Percentiles rank a stretch among this genome's conserved stretches.
These are phyloP conservation scores for Aspergillus pseudoviridinutans DNA, from an alignment of 2,329 filamentous ascomycete species.

Conservation along the genomic window DNA sequence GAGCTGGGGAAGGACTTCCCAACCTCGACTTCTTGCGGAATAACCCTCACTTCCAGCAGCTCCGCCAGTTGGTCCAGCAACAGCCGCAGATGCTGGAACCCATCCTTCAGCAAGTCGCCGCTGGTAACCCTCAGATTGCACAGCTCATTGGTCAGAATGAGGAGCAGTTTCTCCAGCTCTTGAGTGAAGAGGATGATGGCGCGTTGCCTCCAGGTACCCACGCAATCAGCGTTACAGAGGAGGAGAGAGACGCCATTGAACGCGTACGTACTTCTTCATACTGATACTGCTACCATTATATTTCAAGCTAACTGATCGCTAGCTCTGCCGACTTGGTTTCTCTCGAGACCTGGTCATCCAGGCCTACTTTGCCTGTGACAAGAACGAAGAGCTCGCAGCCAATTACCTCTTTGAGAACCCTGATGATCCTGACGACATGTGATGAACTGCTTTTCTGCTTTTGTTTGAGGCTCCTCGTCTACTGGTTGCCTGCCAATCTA, in stretches of 20 bases:
- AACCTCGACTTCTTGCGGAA: conserved; percentile 92
- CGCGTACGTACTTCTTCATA: conserved; percentile 56
- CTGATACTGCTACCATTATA: neutral
- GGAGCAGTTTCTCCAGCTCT: conserved; percentile 84
- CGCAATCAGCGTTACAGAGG: conserved; percentile 86
- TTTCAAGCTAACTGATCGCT: conserved; percentile 15
- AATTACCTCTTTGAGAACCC: conserved; percentile 98
- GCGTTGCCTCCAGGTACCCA: conserved; percentile 79
- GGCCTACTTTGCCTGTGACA: conserved; percentile 98
- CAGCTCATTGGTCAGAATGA: conserved; percentile 88
- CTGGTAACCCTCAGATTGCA: conserved; percentile 90
- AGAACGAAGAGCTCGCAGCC: conserved; percentile 96
- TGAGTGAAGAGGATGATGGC: conserved; percentile 83
- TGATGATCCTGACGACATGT: conserved; percentile 62
- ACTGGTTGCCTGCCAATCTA: conserved; percentile 7
- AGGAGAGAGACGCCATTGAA: conserved; percentile 96
- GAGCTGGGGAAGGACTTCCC: conserved; percentile 54
- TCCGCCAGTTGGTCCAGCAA: conserved; percentile 94
- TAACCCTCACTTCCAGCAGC: conserved; percentile 96
- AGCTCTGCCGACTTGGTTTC: conserved; percentile 92
- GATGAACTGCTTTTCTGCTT: conserved; percentile 8
- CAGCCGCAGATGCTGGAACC: conserved; percentile 98
- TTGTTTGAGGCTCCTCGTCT: neutral
- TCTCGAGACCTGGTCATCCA: conserved; percentile 91
- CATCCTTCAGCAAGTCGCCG: conserved; percentile 91